These are phyloP conservation scores for Cyberlindnera maclurae DNA, from an alignment of 805 yeast species.

Conservation along the genomic window DNA sequence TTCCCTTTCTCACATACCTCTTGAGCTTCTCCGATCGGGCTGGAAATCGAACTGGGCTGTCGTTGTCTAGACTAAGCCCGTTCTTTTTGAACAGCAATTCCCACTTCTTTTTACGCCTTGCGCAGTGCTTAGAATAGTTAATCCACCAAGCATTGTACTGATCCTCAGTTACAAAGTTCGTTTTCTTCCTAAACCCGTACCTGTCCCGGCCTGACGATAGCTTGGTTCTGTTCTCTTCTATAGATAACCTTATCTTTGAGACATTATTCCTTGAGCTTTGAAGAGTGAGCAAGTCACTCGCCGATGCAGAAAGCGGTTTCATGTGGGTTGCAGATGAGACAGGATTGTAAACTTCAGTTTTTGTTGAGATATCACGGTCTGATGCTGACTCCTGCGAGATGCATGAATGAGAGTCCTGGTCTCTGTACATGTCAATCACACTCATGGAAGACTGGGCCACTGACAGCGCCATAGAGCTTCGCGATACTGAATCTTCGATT, in stretches of 20 bases:
- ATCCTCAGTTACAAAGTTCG: constrained; percentile 41
- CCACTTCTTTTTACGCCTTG: constrained; percentile 76
- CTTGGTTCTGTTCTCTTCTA: constrained; percentile 8
- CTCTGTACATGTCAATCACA: constrained; percentile 31
- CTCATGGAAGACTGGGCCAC: constrained; percentile 26
- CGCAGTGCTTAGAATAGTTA: constrained; percentile 55
- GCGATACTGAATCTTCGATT: too few species aligned
- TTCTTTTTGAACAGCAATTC: constrained; percentile 50
- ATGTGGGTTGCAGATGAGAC: too few species aligned
- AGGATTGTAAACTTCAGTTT: neutral
- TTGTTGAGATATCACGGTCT: neutral
- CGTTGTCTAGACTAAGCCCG: constrained; percentile 48
- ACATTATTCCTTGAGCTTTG: constrained; percentile 11
- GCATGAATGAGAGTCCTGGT: constrained; percentile 11
- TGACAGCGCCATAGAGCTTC: neutral
- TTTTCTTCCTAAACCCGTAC: constrained; percentile 79
- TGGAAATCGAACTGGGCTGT: constrained; percentile 62
- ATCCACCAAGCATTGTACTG: constrained; percentile 74
- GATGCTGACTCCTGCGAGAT: constrained; percentile 2
- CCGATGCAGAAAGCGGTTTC: neutral
- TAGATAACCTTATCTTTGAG: constrained; percentile 9
- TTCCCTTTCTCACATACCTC: constrained; percentile 80
- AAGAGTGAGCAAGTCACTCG: constrained; percentile 5
- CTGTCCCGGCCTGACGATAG: constrained; percentile 42
- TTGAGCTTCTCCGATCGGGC: constrained; percentile 72